Evolutionary conservation across 306 rosid genomes (phyloP).

Genomic region (Psophocarpus tetragonolobus): DNA sequence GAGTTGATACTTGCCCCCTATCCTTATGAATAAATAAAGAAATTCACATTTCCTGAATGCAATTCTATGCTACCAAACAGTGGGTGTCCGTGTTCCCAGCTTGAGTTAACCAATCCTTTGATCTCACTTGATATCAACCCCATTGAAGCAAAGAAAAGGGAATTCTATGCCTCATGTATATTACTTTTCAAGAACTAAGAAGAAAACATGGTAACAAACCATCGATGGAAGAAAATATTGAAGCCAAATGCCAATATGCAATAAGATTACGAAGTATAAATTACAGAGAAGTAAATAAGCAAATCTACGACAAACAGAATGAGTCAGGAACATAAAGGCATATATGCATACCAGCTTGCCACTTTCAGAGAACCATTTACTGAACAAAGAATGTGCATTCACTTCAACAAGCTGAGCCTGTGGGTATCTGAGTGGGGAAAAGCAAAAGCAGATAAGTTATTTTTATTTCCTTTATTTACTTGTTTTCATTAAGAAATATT

Average conservation of each 20-base stretch:
- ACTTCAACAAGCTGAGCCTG: slow-evolving; percentile 88
- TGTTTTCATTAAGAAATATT: slow-evolving; percentile 19
- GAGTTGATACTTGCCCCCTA: neutral
- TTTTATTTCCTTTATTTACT: neutral
- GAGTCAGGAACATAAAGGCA: slow-evolving; percentile 26
- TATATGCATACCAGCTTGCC: slow-evolving; percentile 86
- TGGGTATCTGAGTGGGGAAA: slow-evolving; percentile 58
- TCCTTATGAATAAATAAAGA: slow-evolving; percentile 1
- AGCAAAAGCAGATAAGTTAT: slow-evolving; percentile 19
- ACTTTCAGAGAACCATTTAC: slow-evolving; percentile 99
- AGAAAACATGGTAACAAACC: neutral
- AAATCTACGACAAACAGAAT: neutral
- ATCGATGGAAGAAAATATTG: neutral
- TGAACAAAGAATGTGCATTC: slow-evolving; percentile 97
- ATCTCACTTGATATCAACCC: slow-evolving; percentile 8
- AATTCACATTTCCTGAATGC: slow-evolving; percentile 12
- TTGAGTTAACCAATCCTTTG: neutral
- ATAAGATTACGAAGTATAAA: neutral
- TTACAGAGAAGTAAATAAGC: neutral
- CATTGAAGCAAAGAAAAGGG: neutral
- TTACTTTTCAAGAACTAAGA: neutral
- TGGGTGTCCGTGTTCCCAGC: slow-evolving; percentile 14
- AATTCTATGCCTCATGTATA: neutral
- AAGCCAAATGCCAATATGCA: neutral
- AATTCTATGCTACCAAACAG: slow-evolving; percentile 10